A percentile compares a stretch with the other conserved stretches of the same genome.
Conservation (phyloP, 805 yeast species). For the Candida corydali region DNA sequence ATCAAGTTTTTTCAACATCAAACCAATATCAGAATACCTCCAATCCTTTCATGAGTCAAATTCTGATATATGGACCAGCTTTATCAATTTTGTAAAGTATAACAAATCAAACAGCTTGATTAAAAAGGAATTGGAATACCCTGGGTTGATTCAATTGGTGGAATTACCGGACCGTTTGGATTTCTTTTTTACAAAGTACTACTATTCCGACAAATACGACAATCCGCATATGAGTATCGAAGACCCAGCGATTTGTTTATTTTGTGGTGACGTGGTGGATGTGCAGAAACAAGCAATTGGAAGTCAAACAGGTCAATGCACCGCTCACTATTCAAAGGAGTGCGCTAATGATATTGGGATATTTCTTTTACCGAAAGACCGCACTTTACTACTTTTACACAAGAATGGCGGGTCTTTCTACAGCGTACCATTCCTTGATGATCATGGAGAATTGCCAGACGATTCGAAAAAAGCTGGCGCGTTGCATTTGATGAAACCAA, state of each 20-base stretch:
- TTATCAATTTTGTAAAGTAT: conserved; percentile 11
- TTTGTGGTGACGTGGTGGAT: conserved; percentile 68
- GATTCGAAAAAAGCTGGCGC: conserved; percentile 71
- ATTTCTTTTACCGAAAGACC: conserved; percentile 66
- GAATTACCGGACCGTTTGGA: conserved; percentile 66
- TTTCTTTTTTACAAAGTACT: conserved; percentile 58
- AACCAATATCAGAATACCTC: conserved; percentile 19
- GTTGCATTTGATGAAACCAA: conserved; percentile 53
- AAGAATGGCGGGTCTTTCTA: conserved; percentile 80
- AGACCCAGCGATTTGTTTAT: conserved; percentile 85
- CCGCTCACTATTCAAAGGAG: conserved; percentile 59
- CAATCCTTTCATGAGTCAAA: conserved; percentile 20
- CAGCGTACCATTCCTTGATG: conserved; percentile 79
- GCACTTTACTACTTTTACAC: conserved; percentile 59
- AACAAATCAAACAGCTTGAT: conserved; percentile 6
- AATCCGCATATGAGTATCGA: conserved; percentile 37
- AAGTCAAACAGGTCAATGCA: conserved; percentile 69
- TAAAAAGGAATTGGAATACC: conserved; percentile 47
- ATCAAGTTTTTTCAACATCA: conserved; percentile 44
- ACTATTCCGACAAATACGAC: conserved; percentile 41
- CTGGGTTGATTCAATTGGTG: conserved; percentile 59
- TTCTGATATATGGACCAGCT: conserved; percentile 17
- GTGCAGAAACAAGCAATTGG: conserved; percentile 61
- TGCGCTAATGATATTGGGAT: conserved; percentile 68
- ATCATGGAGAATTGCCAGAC: conserved; percentile 81